These are phyloP conservation scores for Pneumocystis wakefieldiae DNA, from an alignment of 1,139 yeast species.

Conservation along the genomic window DNA sequence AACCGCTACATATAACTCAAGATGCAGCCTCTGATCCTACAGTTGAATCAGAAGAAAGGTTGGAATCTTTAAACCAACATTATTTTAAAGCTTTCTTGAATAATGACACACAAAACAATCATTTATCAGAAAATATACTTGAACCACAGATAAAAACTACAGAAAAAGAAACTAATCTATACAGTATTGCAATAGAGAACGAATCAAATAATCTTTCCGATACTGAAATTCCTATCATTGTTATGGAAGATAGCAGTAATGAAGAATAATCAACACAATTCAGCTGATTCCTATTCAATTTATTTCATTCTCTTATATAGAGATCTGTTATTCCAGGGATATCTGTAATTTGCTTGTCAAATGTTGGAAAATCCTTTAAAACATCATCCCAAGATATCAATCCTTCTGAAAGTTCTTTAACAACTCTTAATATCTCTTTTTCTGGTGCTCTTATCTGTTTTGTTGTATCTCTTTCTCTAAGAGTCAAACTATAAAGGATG, in stretches of 20 bases:
- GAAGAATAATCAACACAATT: neutral
- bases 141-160: neutral
- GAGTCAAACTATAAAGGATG: conserved; percentile 46
- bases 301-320: neutral
- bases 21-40: neutral
- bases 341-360: neutral
- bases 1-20: neutral
- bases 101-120: neutral
- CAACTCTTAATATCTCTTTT: conserved; percentile 62
- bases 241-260: neutral
- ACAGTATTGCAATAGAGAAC: neutral
- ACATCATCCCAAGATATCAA: conserved; percentile 10
- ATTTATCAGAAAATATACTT: neutral
- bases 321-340: neutral
- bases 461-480: conserved; percentile 96
- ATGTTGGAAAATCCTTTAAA: conserved; percentile 11
- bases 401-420: conserved; percentile 27
- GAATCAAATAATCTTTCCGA: neutral
- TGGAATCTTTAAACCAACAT: neutral
- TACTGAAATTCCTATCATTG: neutral
- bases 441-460: conserved; percentile 90
- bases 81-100: neutral
- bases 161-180: neutral
- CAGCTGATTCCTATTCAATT: neutral
- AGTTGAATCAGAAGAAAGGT: neutral